A percentile compares a stretch with the other conserved stretches of the same genome.
Conservation (phyloP, 2,329 filamentous ascomycete species). For the Microsporum audouinii region DNA sequence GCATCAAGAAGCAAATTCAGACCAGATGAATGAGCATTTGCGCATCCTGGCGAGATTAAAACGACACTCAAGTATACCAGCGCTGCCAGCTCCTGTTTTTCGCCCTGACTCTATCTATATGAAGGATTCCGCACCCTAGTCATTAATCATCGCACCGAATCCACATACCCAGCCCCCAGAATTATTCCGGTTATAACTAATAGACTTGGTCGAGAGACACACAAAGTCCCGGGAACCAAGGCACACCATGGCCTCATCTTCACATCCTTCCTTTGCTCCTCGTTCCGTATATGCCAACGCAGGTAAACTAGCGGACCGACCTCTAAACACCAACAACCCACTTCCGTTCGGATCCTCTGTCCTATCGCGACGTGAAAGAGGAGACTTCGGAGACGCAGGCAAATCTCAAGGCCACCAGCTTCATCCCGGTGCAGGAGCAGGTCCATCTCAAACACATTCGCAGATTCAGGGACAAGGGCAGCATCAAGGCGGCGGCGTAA, state of each 20-base stretch:
- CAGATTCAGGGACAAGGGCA: conserved; percentile 15
- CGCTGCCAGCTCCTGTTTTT: background rate
- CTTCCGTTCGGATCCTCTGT: conserved; percentile 34
- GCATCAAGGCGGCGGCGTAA: conserved; percentile 18
- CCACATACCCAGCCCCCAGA: conserved; percentile 3
- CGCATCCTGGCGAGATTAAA: background rate
- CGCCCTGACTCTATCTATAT: background rate
- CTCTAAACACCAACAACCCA: conserved; percentile 24
- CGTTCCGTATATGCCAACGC: conserved; percentile 42
- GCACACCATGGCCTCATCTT: conserved; percentile 33
- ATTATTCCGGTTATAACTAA: background rate
- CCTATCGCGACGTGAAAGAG: conserved; percentile 29
- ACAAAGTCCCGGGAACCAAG: conserved; percentile 15
- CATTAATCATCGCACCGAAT: background rate
- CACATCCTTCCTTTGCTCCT: conserved; percentile 44
- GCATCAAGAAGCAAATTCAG: background rate
- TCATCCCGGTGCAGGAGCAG: conserved; percentile 26
- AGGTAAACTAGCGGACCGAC: conserved; percentile 42
- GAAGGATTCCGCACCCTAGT: conserved; percentile 1
- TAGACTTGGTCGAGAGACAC: background rate
- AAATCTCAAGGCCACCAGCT: conserved; percentile 21
- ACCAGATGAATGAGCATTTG: background rate
- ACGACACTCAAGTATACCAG: background rate
- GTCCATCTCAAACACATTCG: conserved; percentile 25
- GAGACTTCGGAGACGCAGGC: conserved; percentile 15